Conservation (phyloP, 768 basidiomycete species). For the Mycena polygramma region DNA sequence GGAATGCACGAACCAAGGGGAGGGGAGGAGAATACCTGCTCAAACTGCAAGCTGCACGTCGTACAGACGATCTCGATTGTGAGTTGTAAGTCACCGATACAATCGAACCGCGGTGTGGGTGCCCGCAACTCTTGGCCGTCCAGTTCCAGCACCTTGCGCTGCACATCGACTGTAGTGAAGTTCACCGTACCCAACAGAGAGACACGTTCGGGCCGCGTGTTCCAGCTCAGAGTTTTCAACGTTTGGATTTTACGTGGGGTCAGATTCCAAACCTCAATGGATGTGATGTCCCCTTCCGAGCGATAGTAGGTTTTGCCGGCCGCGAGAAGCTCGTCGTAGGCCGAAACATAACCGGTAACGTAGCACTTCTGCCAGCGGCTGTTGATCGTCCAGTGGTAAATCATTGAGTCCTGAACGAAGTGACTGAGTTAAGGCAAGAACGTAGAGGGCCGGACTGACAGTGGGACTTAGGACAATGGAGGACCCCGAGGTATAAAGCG, state of each 20-base stretch:
- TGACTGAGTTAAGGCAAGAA: background rate
- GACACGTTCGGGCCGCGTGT: slow-evolving; percentile 33
- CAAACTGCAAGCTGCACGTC: slow-evolving; percentile 34
- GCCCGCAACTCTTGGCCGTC: slow-evolving; percentile 28
- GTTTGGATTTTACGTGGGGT: slow-evolving; percentile 8
- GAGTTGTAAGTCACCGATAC: slow-evolving; percentile 21
- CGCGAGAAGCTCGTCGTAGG: slow-evolving; percentile 18
- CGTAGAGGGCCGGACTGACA: background rate
- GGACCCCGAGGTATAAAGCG: slow-evolving; percentile 18
- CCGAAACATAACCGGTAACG: slow-evolving; percentile 35
- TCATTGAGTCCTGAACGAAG: slow-evolving; percentile 39
- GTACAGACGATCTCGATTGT: slow-evolving; percentile 36
- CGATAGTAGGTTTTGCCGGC: slow-evolving; percentile 34
- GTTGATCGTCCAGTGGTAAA: slow-evolving; percentile 38
- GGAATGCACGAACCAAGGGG: slow-evolving; percentile 32
- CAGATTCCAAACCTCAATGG: slow-evolving; percentile 41
- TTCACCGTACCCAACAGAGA: slow-evolving; percentile 36
- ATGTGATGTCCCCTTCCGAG: slow-evolving; percentile 30
- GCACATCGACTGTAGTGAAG: slow-evolving; percentile 11
- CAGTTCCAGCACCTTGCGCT: background rate
- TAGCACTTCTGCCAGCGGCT: slow-evolving; percentile 37
- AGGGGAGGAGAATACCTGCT: slow-evolving; percentile 38
- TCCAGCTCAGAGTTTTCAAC: slow-evolving; percentile 34
- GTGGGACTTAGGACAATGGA: slow-evolving; percentile 32
- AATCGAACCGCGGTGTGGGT: slow-evolving; percentile 30